Conservation (phyloP, 164 flowering plant genomes). For the Stephania japonica region DNA sequence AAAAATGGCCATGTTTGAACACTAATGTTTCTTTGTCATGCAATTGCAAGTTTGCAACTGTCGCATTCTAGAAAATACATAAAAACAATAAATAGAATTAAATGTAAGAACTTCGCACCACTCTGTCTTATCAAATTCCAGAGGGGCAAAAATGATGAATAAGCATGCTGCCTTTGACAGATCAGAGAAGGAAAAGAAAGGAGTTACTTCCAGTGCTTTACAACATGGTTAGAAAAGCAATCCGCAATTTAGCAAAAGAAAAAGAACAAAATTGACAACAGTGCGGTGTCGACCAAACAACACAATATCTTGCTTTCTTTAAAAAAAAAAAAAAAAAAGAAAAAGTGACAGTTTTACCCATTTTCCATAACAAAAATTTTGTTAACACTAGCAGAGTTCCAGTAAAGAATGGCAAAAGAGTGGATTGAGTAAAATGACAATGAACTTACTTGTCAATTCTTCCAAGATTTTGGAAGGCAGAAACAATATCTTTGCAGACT, state of each 20-base stretch:
- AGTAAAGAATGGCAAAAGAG: neutral
- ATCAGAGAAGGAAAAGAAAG: too few relatives aligned
- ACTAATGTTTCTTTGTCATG: neutral
- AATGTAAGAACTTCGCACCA: too few relatives aligned
- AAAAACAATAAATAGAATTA: too few relatives aligned
- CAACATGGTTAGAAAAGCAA: too few relatives aligned
- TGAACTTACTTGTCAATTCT: constrained; percentile 41
- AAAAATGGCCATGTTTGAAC: neutral
- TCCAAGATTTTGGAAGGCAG: constrained; percentile 53
- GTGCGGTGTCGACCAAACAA: too few relatives aligned
- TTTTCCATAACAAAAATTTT: neutral
- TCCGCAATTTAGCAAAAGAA: too few relatives aligned
- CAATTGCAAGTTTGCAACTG: neutral
- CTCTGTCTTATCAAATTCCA: too few relatives aligned
- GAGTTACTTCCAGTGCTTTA: too few relatives aligned
- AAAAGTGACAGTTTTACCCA: neutral
- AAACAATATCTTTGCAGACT: constrained; percentile 42
- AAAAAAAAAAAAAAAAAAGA: too few relatives aligned
- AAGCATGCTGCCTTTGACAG: too few relatives aligned
- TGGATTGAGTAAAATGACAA: neutral
- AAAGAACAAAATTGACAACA: too few relatives aligned
- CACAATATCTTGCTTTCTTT: neutral
- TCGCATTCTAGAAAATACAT: neutral
- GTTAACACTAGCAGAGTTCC: neutral
- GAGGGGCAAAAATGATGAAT: too few relatives aligned